A percentile compares a stretch with the other conserved stretches of the same genome.
phyloP scores from a whole-genome alignment of 140 eudicot genomes.

The Oenanthe javanica region DNA sequence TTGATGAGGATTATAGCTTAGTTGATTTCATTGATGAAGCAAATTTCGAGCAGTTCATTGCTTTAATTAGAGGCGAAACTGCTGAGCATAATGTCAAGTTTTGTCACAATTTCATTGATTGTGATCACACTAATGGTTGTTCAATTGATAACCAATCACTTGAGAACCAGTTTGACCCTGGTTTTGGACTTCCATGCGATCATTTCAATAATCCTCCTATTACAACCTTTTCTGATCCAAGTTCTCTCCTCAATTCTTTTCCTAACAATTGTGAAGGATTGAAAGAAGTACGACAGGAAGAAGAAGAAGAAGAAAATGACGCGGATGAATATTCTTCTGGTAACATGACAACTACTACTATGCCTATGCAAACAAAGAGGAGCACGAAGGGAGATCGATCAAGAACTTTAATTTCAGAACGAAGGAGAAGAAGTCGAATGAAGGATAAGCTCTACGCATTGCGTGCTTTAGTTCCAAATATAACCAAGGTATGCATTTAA shows the following conservation, averaged over 20 bases:
- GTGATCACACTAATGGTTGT: slow-evolving; percentile 27
- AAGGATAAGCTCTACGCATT: slow-evolving; percentile 84
- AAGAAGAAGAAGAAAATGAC: slow-evolving; percentile 21
- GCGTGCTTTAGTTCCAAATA: slow-evolving; percentile 85
- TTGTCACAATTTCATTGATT: slow-evolving; percentile 22
- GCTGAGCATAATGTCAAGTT: slow-evolving; percentile 21
- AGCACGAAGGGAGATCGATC: slow-evolving; percentile 52
- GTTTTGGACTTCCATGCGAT: slow-evolving; percentile 11
- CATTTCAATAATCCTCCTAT: slow-evolving; percentile 1
- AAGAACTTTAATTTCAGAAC: slow-evolving; percentile 67
- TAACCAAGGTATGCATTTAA: slow-evolving; percentile 54
- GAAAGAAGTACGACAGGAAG: slow-evolving; percentile 18
- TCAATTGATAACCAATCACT: background rate
- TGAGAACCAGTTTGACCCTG: slow-evolving; percentile 9
- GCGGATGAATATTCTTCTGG: slow-evolving; percentile 38
- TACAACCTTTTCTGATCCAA: slow-evolving; percentile 9
- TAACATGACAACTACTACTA: slow-evolving; percentile 9
- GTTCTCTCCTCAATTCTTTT: slow-evolving; percentile 9
- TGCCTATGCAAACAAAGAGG: slow-evolving; percentile 14
- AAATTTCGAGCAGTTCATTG: slow-evolving; percentile 42
- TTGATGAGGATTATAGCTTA: slow-evolving; percentile 28
- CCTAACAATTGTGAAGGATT: background rate
- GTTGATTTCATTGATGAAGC: slow-evolving; percentile 45
- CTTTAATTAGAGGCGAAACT: slow-evolving; percentile 34
- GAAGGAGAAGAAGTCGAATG: slow-evolving; percentile 79